phyloP scores from a whole-genome alignment of 441 rosid genomes.

The Manihot esculenta region DNA sequence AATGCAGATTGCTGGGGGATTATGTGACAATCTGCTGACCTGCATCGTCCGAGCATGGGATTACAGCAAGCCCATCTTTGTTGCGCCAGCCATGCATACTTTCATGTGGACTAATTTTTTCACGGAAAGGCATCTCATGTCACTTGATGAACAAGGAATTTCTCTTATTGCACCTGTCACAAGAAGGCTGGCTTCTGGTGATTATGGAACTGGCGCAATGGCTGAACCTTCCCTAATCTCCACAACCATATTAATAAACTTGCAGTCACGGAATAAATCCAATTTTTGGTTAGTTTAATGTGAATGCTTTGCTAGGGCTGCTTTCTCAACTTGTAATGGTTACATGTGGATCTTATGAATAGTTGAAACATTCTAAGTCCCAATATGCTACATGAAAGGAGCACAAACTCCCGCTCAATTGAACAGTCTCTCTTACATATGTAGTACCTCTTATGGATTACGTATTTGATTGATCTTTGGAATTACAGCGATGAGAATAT shows the following conservation, averaged over 20 bases:
- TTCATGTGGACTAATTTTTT: constrained; percentile 94
- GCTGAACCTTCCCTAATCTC: constrained; percentile 84
- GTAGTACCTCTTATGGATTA: neutral
- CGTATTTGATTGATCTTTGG: too few relatives aligned
- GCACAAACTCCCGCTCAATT: neutral
- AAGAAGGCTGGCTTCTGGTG: constrained; percentile 86
- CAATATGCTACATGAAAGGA: neutral
- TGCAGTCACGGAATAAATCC: constrained; percentile 53
- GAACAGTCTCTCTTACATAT: neutral
- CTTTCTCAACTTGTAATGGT: neutral
- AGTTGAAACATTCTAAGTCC: neutral
- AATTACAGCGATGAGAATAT: too few relatives aligned
- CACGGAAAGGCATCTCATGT: constrained; percentile 74
- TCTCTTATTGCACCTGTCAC: constrained; percentile 79
- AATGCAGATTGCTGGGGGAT: constrained; percentile 82
- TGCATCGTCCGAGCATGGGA: constrained; percentile 94
- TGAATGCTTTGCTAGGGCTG: neutral
- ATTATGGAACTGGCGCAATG: constrained; percentile 92
- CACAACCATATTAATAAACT: constrained; percentile 70
- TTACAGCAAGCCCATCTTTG: constrained; percentile 69
- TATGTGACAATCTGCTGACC: constrained; percentile 87
- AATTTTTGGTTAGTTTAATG: constrained; percentile 18
- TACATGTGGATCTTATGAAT: too few relatives aligned
- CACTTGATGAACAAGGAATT: constrained; percentile 86
- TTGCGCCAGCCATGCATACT: constrained; percentile 91